phyloP scores from a whole-genome alignment of 2,329 filamentous ascomycete species.

The Aspergillus costaricaensis region DNA sequence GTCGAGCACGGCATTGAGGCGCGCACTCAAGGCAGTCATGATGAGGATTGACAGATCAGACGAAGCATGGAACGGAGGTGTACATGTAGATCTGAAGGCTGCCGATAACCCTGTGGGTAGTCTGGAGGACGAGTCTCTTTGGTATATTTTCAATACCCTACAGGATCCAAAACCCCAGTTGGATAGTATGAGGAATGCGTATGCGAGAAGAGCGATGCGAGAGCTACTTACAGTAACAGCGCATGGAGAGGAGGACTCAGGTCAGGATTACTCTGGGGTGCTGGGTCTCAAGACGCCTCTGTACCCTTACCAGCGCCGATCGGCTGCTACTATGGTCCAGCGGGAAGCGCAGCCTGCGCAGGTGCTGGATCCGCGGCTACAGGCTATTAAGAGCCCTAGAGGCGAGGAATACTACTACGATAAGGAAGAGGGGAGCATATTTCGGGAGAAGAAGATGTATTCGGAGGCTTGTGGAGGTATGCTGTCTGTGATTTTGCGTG shows the following conservation, averaged over 20 bases:
- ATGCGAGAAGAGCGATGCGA: slow-evolving; percentile 40
- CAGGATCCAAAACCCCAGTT: slow-evolving; percentile 40
- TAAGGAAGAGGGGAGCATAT: slow-evolving; percentile 60
- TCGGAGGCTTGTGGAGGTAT: slow-evolving; percentile 73
- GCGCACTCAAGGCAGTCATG: slow-evolving; percentile 43
- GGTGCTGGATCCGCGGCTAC: slow-evolving; percentile 72
- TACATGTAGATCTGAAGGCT: slow-evolving; percentile 10
- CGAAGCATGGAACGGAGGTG: slow-evolving; percentile 42
- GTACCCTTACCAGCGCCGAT: slow-evolving; percentile 77
- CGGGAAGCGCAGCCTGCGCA: slow-evolving; percentile 68
- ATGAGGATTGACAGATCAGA: slow-evolving; percentile 41
- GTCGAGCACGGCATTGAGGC: slow-evolving; percentile 34
- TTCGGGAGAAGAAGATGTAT: slow-evolving; percentile 69
- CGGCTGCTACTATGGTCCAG: slow-evolving; percentile 80
- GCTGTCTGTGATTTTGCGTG: not conserved
- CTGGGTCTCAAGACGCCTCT: slow-evolving; percentile 58
- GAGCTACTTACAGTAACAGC: slow-evolving; percentile 32
- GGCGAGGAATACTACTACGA: slow-evolving; percentile 71
- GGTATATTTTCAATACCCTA: slow-evolving; percentile 55
- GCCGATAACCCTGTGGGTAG: slow-evolving; percentile 17
- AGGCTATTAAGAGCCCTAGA: slow-evolving; percentile 60
- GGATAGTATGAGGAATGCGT: slow-evolving; percentile 32
- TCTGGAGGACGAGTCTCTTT: slow-evolving; percentile 47
- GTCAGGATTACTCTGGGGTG: slow-evolving; percentile 26
- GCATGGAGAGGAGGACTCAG: slow-evolving; percentile 5